phyloP scores from a whole-genome alignment of 768 basidiomycete genomes.

The Rhizopogon rudus region DNA sequence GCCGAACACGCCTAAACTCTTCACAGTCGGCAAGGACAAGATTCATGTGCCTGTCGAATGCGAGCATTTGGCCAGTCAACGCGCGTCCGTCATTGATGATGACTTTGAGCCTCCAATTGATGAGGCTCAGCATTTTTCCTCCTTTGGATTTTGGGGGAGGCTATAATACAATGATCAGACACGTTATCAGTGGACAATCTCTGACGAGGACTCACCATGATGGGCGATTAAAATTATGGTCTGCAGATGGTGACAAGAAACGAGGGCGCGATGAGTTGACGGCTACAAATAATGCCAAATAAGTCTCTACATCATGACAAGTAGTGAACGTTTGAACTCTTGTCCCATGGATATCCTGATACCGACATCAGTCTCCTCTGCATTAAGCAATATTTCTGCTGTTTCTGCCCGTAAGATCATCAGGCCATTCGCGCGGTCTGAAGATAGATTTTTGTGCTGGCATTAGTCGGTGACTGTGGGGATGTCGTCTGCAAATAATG shows the following conservation, averaged over 20 bases:
- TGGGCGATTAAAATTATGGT: slow-evolving; percentile 33
- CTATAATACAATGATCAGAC: slow-evolving; percentile 32
- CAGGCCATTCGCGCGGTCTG: background rate
- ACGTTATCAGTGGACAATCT: background rate
- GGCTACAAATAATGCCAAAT: background rate
- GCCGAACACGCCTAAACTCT: slow-evolving; percentile 89
- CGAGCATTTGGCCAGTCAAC: slow-evolving; percentile 97
- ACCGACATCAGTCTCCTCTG: background rate
- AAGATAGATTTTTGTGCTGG: too few relatives aligned
- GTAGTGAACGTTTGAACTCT: background rate
- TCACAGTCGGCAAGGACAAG: slow-evolving; percentile 97
- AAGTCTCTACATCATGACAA: background rate
- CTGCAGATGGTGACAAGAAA: slow-evolving; percentile 11
- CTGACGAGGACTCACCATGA: slow-evolving; percentile 45
- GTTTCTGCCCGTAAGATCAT: background rate
- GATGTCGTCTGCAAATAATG: background rate
- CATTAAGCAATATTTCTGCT: background rate
- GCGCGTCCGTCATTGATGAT: slow-evolving; percentile 97
- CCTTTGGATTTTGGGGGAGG: slow-evolving; percentile 97
- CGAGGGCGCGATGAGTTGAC: background rate
- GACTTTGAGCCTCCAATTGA: slow-evolving; percentile 97
- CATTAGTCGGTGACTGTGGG: too few relatives aligned
- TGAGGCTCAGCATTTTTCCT: slow-evolving; percentile 95
- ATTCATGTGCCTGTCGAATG: slow-evolving; percentile 99
- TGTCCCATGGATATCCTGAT: background rate